Evolutionary conservation across 2,329 filamentous ascomycete genomes (phyloP).

Genomic region (Colletotrichum musicola): DNA sequence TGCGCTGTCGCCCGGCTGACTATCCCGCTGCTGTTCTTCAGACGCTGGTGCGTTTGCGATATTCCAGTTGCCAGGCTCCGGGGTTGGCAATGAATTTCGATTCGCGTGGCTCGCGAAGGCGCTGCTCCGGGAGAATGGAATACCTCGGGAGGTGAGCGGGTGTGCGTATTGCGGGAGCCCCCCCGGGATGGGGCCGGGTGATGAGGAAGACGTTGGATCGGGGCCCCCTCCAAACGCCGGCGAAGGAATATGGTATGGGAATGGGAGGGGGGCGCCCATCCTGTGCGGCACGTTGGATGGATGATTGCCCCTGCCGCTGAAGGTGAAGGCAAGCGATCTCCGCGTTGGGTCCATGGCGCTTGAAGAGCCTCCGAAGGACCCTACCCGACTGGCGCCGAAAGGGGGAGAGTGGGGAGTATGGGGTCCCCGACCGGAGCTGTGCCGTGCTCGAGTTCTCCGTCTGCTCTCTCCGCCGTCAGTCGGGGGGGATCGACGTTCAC

Average conservation of each 20-base stretch:
- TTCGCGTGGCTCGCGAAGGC: neutral
- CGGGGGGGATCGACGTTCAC: slow-evolving; percentile 35
- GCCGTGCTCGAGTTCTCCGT: slow-evolving; percentile 34
- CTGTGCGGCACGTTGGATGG: slow-evolving; percentile 4
- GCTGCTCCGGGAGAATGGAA: neutral
- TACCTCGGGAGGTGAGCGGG: neutral
- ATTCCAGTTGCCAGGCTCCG: slow-evolving; percentile 19
- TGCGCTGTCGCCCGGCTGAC: neutral
- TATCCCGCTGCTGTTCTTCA: slow-evolving; percentile 18
- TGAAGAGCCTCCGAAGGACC: slow-evolving; percentile 10
- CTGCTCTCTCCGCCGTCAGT: slow-evolving; percentile 31
- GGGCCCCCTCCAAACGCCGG: slow-evolving; percentile 4
- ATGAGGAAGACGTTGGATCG: neutral
- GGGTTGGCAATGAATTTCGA: slow-evolving; percentile 28
- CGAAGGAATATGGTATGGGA: neutral
- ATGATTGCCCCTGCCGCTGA: slow-evolving; percentile 1
- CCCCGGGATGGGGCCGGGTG: neutral
- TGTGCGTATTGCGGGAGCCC: slow-evolving; percentile 1
- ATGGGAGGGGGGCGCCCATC: neutral
- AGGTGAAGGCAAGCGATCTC: slow-evolving; percentile 8
- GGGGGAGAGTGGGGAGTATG: slow-evolving; percentile 37
- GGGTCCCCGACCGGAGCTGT: slow-evolving; percentile 17
- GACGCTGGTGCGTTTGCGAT: neutral
- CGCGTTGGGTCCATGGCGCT: slow-evolving; percentile 3
- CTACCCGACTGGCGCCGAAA: slow-evolving; percentile 15